A percentile compares a stretch with the other conserved stretches of the same genome.
phyloP scores from a whole-genome alignment of 2,329 filamentous ascomycete genomes.

The Bisporella sp. region DNA sequence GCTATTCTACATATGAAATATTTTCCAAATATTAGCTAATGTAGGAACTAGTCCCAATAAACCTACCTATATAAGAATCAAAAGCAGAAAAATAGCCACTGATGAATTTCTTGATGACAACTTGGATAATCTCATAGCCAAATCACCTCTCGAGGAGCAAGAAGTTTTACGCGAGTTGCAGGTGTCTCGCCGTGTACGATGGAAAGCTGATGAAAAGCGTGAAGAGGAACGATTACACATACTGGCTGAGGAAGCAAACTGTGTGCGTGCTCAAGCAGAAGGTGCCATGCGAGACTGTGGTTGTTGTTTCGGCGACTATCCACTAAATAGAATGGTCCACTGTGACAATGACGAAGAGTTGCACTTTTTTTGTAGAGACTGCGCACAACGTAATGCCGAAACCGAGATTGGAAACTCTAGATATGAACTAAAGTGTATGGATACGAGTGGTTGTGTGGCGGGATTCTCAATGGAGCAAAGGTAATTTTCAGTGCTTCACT shows the following conservation, averaged over 20 bases:
- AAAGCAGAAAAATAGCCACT: slow-evolving; percentile 19
- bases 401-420: slow-evolving; percentile 61
- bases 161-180: slow-evolving; percentile 32
- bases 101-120: slow-evolving; percentile 6
- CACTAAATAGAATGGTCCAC: slow-evolving; percentile 60
- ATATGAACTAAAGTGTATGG: slow-evolving; percentile 65
- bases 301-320: slow-evolving; percentile 64
- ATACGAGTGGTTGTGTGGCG: slow-evolving; percentile 56
- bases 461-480: slow-evolving; percentile 52
- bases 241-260: slow-evolving; percentile 35
- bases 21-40: too few species aligned
- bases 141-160: background rate
- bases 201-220: slow-evolving; percentile 26
- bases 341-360: slow-evolving; percentile 47
- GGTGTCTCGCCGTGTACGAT: slow-evolving; percentile 28
- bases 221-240: slow-evolving; percentile 33
- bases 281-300: slow-evolving; percentile 59
- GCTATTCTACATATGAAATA: too few species aligned
- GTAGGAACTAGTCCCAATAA: background rate
- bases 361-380: slow-evolving; percentile 61
- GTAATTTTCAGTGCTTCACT: slow-evolving; percentile 32
- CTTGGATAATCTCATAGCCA: slow-evolving; percentile 6
- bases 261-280: slow-evolving; percentile 33
- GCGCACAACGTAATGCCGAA: slow-evolving; percentile 59
- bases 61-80: slow-evolving; percentile 23